Evolutionary conservation across 1,284 basidiomycete species (phyloP).

Genomic region (Sphagnurus paluster): DNA sequence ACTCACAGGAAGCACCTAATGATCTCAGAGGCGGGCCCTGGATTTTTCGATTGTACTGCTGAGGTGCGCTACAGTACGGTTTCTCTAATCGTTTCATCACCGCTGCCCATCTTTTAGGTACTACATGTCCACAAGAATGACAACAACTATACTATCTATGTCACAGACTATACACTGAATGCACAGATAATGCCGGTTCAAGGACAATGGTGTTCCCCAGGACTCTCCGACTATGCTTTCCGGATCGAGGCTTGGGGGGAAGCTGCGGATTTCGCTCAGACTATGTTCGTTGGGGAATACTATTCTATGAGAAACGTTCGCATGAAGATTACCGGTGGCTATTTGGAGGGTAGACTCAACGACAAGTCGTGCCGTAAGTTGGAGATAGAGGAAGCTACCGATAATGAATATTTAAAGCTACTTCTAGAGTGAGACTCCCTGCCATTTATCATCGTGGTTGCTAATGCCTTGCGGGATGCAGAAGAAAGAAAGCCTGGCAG

Average conservation of each 20-base stretch:
- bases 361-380: constrained; percentile 46
- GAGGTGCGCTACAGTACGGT: constrained; percentile 46
- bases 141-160: constrained; percentile 49
- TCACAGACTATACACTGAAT: constrained; percentile 67
- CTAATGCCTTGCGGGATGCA: constrained; percentile 22
- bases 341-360: constrained; percentile 53
- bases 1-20: constrained; percentile 43
- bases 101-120: constrained; percentile 36
- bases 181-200: constrained; percentile 29
- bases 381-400: constrained; percentile 36
- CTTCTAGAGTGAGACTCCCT: constrained; percentile 50
- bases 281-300: constrained; percentile 50
- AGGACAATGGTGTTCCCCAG: constrained; percentile 47
- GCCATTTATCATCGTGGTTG: background rate
- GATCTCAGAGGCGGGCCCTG: constrained; percentile 52
- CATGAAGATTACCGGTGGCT: constrained; percentile 42
- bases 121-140: constrained; percentile 41
- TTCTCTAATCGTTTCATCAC: background rate
- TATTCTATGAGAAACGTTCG: constrained; percentile 59
- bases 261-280: constrained; percentile 38
- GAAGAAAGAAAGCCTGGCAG: constrained; percentile 56
- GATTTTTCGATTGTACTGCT: constrained; percentile 69
- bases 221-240: constrained; percentile 45
- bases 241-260: constrained; percentile 60
- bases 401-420: constrained; percentile 40